Conservation (phyloP, 805 yeast genomes). For the Yarrowia phangngaensis region DNA sequence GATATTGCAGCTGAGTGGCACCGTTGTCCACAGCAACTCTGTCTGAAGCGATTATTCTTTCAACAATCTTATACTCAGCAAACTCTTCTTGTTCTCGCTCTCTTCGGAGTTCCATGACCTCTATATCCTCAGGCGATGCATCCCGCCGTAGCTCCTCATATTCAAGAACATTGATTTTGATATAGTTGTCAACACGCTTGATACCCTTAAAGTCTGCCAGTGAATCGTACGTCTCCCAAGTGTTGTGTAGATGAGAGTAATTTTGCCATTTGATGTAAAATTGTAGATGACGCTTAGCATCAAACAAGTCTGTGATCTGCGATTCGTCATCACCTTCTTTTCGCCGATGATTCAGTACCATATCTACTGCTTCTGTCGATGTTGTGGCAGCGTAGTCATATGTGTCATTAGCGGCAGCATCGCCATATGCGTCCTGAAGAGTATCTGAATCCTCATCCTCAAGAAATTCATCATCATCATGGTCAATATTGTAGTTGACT, state of each 20-base stretch:
- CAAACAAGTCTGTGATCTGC: conserved; percentile 34
- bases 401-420: conserved; percentile 26
- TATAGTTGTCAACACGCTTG: conserved; percentile 85
- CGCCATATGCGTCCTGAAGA: conserved; percentile 29
- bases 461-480: conserved; percentile 52
- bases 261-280: conserved; percentile 75
- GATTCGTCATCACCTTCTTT: conserved; percentile 40
- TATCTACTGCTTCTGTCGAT: conserved; percentile 44
- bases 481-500: conserved; percentile 72
- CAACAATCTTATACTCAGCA: conserved; percentile 79
- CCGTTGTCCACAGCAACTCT: conserved; percentile 51
- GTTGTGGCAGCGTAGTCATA: conserved; percentile 41
- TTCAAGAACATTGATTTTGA: conserved; percentile 65
- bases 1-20: conserved; percentile 66
- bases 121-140: conserved; percentile 88
- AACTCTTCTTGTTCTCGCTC: conserved; percentile 81
- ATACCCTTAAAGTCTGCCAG: conserved; percentile 59
- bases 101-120: conserved; percentile 85
- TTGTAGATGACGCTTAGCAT: conserved; percentile 37
- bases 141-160: conserved; percentile 77
- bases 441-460: conserved; percentile 37
- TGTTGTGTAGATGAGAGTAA: conserved; percentile 86
- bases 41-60: conserved; percentile 82
- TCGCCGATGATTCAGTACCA: conserved; percentile 55
- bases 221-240: conserved; percentile 74